These are phyloP conservation scores for Clavispora fructus DNA, from an alignment of 805 yeast species.

Conservation along the genomic window DNA sequence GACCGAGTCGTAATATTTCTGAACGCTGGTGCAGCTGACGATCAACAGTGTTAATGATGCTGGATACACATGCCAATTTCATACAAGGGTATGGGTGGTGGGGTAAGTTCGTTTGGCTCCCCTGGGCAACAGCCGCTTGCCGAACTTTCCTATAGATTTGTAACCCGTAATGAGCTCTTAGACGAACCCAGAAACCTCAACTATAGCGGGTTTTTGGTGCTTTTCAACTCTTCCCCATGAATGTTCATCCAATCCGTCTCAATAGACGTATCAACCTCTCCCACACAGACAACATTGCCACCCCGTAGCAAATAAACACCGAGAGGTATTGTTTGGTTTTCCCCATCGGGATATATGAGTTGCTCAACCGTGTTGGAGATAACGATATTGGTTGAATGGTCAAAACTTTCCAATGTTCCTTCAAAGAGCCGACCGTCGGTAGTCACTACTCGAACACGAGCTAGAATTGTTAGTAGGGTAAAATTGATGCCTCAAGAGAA, in stretches of 20 bases:
- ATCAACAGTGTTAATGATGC: too few relatives aligned
- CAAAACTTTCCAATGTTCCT: conserved; percentile 51
- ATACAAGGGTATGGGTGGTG: too few relatives aligned
- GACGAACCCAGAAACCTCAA: too few relatives aligned
- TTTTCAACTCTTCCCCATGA: conserved; percentile 28
- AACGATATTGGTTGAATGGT: conserved; percentile 58
- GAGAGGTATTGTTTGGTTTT: conserved; percentile 36
- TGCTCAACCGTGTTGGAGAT: conserved; percentile 49
- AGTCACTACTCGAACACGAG: conserved; percentile 50
- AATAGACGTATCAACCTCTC: conserved; percentile 42
- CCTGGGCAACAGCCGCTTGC: too few relatives aligned
- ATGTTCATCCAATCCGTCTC: conserved; percentile 40
- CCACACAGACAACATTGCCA: conserved; percentile 53
- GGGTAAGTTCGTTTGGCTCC: too few relatives aligned
- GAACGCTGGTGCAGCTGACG: too few relatives aligned
- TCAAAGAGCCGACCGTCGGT: conserved; percentile 51
- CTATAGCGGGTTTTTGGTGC: conserved; percentile 37
- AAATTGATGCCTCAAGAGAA: background rate
- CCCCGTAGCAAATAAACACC: conserved; percentile 56
- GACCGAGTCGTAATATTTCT: too few relatives aligned
- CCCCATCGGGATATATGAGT: conserved; percentile 39
- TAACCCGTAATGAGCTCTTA: too few relatives aligned
- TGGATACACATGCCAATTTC: too few relatives aligned
- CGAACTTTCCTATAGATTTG: too few relatives aligned
- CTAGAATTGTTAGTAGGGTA: conserved; percentile 19